Evolutionary conservation across 441 rosid genomes (phyloP).

Genomic region (Cnidoscolus chayamansa): DNA sequence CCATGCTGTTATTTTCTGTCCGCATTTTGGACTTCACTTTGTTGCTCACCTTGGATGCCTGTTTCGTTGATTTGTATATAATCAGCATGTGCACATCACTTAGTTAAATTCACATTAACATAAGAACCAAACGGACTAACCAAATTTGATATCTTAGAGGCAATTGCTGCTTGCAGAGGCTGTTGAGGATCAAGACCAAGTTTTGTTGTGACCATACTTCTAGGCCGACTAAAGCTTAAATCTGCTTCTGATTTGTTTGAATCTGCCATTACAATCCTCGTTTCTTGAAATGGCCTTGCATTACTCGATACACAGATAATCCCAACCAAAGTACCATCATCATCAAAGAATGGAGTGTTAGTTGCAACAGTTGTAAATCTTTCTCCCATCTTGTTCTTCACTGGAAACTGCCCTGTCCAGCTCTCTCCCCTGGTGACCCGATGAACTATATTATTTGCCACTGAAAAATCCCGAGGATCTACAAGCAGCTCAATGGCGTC

Average conservation of each 20-base stretch:
- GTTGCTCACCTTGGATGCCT: conserved; percentile 85
- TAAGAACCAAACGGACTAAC: conserved; percentile 46
- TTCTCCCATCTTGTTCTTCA: conserved; percentile 65
- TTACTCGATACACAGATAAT: conserved; percentile 66
- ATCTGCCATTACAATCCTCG: conserved; percentile 29
- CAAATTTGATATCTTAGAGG: conserved; percentile 82
- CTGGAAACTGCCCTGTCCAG: conserved; percentile 86
- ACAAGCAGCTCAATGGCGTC: conserved; percentile 60
- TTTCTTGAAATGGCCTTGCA: conserved; percentile 45
- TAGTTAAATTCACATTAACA: conserved; percentile 19
- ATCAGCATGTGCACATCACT: conserved; percentile 28
- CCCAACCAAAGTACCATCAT: conserved; percentile 68
- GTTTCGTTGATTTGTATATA: conserved; percentile 27
- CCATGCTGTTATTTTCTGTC: conserved; percentile 43
- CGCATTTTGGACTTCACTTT: conserved; percentile 78
- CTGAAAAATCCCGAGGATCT: conserved; percentile 49
- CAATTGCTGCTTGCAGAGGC: conserved; percentile 80
- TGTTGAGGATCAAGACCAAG: conserved; percentile 90
- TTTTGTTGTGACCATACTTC: conserved; percentile 52
- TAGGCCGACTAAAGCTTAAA: conserved; percentile 45
- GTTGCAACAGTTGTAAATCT: conserved; percentile 58
- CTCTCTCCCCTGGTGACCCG: conserved; percentile 63
- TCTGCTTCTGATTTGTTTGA: conserved; percentile 42
- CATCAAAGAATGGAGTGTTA: conserved; percentile 74
- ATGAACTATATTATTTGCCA: conserved; percentile 47